These are phyloP conservation scores for Venturia aucupariae DNA, from an alignment of 2,329 filamentous ascomycete genomes.

Conservation along the genomic window DNA sequence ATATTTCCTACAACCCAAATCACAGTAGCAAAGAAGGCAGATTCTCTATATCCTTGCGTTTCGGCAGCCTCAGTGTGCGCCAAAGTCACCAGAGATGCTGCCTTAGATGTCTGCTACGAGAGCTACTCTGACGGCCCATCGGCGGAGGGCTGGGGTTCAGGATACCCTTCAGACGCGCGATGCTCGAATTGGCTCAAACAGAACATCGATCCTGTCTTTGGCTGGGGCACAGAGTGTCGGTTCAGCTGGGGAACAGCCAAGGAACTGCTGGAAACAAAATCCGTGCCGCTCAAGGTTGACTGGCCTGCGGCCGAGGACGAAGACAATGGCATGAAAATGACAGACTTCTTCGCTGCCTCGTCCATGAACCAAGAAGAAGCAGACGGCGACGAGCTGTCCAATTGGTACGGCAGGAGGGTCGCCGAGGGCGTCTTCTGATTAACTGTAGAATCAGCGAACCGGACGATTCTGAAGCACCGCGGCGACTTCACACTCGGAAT, in stretches of 20 bases:
- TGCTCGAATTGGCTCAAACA: conserved; percentile 72
- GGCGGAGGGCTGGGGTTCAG: conserved; percentile 64
- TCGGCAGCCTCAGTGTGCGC: conserved; percentile 90
- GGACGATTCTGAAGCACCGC: background rate
- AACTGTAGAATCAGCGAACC: background rate
- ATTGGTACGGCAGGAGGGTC: conserved; percentile 74
- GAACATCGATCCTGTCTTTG: conserved; percentile 89
- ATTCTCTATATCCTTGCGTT: conserved; percentile 84
- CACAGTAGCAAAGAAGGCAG: conserved; percentile 62
- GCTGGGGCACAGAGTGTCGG: conserved; percentile 85
- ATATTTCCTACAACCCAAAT: conserved; percentile 62
- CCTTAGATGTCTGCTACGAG: conserved; percentile 69
- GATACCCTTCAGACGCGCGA: conserved; percentile 80
- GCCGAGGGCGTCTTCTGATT: conserved; percentile 62
- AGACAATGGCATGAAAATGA: conserved; percentile 57
- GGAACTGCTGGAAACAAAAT: conserved; percentile 72
- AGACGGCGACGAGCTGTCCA: conserved; percentile 56
- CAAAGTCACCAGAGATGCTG: conserved; percentile 89
- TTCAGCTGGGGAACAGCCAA: conserved; percentile 96
- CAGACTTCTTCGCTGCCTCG: conserved; percentile 57
- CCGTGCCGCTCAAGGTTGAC: conserved; percentile 60
- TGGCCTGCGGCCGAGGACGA: conserved; percentile 72
- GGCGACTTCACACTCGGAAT: background rate
- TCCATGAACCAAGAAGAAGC: conserved; percentile 31
- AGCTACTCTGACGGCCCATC: conserved; percentile 27